Evolutionary conservation across 768 basidiomycete genomes (phyloP), one percentile per base, ranked within the genome.

Genomic region (Sistotremastrum niveocremeum): DNA sequence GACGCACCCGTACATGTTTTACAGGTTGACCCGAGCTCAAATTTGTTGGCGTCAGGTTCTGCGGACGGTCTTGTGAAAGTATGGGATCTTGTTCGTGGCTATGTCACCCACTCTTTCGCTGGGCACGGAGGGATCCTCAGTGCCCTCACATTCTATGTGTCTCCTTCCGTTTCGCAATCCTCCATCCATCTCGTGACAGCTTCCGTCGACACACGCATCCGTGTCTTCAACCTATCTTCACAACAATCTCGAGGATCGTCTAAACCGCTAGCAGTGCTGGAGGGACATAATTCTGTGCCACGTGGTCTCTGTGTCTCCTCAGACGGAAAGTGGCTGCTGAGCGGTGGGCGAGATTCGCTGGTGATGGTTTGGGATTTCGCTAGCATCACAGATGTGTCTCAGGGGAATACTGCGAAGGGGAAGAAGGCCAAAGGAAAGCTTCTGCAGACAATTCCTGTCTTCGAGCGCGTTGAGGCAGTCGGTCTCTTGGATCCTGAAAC

Each of bases 71-170:
- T 87, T 33, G 95, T 97, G 39, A 98, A 97, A 67, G 88, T 99
- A 7, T 98, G 91, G 91, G 83, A 95, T 60, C 79, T 91, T 40
- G 63, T 71, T 3, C 80, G 80, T 29, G 93, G 90, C 34, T 91
- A 81, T 59, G 77, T 86, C 33, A 99, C 95, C 0, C 95, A 99
- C 61, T 73, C 91, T 8, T 90, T 94, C 71, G 85, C 84, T 56
- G 94, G 93, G 2, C 95, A 98, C 58, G 95, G 93, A 4, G 95
- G 95, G n/a, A 87, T 95, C 49, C 82, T 99, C 59, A 87, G 84
- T 53, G 91, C 94, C 10, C 66, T 98, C 49, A 67, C 74, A 29
- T 99, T 93, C 65, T 84, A 81, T 60, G 86, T 82, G 54, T 81
- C 80, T 20, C 74, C 69, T 49, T 73, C 83, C 50, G 66, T 71